Base-by-base conservation (phyloP, 495 filamentous ascomycete species). In the Niebla homalea region DNA sequence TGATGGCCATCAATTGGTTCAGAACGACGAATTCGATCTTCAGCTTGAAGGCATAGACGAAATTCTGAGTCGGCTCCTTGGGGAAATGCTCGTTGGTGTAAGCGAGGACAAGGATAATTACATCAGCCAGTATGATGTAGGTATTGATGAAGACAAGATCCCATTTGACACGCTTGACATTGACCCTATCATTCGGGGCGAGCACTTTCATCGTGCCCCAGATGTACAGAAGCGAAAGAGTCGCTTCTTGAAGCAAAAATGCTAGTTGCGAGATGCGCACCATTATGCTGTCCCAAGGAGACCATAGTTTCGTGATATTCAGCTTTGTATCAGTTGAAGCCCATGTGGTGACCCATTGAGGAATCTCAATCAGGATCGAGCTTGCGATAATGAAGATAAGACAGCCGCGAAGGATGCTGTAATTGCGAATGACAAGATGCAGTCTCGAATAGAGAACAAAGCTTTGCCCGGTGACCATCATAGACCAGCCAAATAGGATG, bases 21-120 rank as follows among this genome's bases (percentile, higher is more conserved):
- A 77, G 56, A 16, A 75, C 68, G n/a, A 68, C 67, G 48, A 74
- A 75, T 61, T 76, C 74, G 6, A 77, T 57, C 43, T 73, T 74
- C 25, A 76, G 59, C 57, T 77, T 77, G 53, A 76, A 60, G 26
- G 71, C 70, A 52, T 77, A 77, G 0, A 64, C 66, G 36, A 68
- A 67, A 0, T 69, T 64, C 42, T 77, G 74, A 45, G 75, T 65
- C 38, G 69, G 64, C 7, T 71, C 68, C 54, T 76, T 70, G 1
- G 71, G 50, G 2, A 65, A 59, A 32, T 72, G 74, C 32, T 64
- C 65, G 12, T 66, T 69, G 6, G 66, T 61, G 49, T 70, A 77
- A 45, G 73, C 63, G 12, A 72, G 61, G 18, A 59, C 63, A 6
- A 75, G 63, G 1, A 75, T 58, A 15, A 64, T 55, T 36, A 66